Percentiles rank a stretch among this genome's conserved stretches.
Conservation (phyloP, 2,329 filamentous ascomycete species). For the Plenodomus biglobosus region DNA sequence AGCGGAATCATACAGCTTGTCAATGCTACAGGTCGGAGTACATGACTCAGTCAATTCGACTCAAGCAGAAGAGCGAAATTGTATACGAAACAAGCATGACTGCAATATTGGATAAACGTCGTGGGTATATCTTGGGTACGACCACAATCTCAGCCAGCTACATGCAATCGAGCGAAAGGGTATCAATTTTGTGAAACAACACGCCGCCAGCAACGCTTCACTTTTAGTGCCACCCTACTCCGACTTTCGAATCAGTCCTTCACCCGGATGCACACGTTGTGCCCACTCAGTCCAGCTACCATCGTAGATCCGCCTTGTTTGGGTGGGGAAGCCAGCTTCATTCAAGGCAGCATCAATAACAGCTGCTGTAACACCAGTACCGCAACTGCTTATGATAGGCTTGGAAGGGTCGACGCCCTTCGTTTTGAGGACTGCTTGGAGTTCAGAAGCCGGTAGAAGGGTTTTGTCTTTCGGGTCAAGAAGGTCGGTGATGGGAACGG, state of each 20-base stretch:
- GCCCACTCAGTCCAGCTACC: slow-evolving; percentile 96
- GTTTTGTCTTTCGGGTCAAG: slow-evolving; percentile 83
- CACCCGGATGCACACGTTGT: slow-evolving; percentile 62
- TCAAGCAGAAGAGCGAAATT: too few relatives aligned
- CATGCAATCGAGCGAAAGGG: slow-evolving; percentile 3
- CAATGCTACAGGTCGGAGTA: not conserved
- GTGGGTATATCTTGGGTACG: not conserved
- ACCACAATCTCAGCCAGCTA: not conserved
- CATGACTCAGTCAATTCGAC: too few relatives aligned
- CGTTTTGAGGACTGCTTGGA: slow-evolving; percentile 74
- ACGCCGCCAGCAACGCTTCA: not conserved
- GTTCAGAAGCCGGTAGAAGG: slow-evolving; percentile 69
- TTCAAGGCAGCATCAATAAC: slow-evolving; percentile 85
- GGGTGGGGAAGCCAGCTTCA: slow-evolving; percentile 72
- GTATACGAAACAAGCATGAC: too few relatives aligned
- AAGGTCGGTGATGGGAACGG: slow-evolving; percentile 75
- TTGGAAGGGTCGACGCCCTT: slow-evolving; percentile 77
- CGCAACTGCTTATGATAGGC: slow-evolving; percentile 85
- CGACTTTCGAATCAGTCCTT: slow-evolving; percentile 63
- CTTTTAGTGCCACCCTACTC: slow-evolving; percentile 2
- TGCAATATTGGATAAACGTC: not conserved
- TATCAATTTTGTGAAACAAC: slow-evolving; percentile 8
- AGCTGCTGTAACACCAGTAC: slow-evolving; percentile 90
- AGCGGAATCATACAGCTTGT: not conserved
- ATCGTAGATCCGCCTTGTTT: slow-evolving; percentile 80